Conservation (phyloP, 2,329 filamentous ascomycete species). For the Alternaria gaisen region DNA sequence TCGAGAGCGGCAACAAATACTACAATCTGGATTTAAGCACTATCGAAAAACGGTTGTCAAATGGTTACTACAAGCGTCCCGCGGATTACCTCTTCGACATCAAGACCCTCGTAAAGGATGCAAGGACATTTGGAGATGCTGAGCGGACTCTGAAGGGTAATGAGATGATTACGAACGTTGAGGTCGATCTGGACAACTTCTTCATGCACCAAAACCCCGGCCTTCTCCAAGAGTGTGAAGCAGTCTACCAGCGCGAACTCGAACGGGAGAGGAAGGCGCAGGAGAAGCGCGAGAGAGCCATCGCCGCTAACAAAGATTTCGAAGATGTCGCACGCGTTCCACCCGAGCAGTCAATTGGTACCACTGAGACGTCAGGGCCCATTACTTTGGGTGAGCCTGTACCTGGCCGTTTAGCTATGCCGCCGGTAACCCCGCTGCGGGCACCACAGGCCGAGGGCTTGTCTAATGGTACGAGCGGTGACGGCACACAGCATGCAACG, state of each 20-base stretch:
- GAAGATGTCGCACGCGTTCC: constrained; percentile 52
- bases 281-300: constrained; percentile 59
- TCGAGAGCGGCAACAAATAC: constrained; percentile 81
- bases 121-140: constrained; percentile 81
- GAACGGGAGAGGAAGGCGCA: constrained; percentile 69
- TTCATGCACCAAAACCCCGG: constrained; percentile 68
- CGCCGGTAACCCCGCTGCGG: constrained; percentile 55
- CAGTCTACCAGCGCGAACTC: constrained; percentile 74
- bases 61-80: constrained; percentile 92
- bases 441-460: constrained; percentile 59
- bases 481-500: constrained; percentile 41
- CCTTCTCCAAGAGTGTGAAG: constrained; percentile 73
- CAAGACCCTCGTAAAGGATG: constrained; percentile 83
- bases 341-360: constrained; percentile 55
- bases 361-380: constrained; percentile 56
- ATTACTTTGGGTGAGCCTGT: constrained; percentile 70
- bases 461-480: constrained; percentile 65
- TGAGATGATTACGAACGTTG: constrained; percentile 90
- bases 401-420: constrained; percentile 57
- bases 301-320: constrained; percentile 51
- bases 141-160: constrained; percentile 86
- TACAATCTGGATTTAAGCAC: constrained; percentile 94
- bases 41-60: constrained; percentile 95
- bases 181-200: constrained; percentile 82
- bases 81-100: constrained; percentile 91